Base-by-base conservation (phyloP, 495 filamentous ascomycete species). In the Aspergillus olivimuriae region DNA sequence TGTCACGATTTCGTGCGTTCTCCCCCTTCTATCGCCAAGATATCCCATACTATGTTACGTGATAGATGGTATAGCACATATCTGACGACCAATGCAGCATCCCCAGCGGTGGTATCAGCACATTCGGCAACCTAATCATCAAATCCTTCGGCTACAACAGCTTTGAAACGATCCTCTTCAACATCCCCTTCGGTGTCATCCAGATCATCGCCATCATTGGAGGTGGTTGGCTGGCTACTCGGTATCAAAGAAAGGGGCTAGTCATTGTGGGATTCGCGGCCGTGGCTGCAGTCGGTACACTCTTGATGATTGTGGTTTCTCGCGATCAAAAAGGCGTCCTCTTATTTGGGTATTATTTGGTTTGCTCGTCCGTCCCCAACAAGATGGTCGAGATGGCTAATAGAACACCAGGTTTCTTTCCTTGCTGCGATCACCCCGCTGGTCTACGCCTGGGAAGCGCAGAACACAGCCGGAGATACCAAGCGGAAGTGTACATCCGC, bases 191-290 rank as follows among this genome's bases (percentile, higher is more conserved):
- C 32, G 61, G 61, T 0, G 68, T 61, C 0, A 70, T 76, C 34
- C 72, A 75, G 40, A 45, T 76, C 28, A 33, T 65, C 20, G 48
- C 63, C 0, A 73, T 72, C 20, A 51, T 75, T 12, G 62, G 62
- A 8, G 63, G 64, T 0, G 71, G 66, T 10, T 74, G 65, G 64
- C n/a, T 71, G 2, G 69, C 73, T 7, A 76, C 56, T 2, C 34
- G 42, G 10, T 51, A 44, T 35, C 44, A 51, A 24, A 42, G 34
- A 1, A 57, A 57, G 34, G 55, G 55, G 1, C 22, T 55, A 1
- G 49, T 59, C 1, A 55, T 57, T 37, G 48, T 47, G 3, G 42
- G 41, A 0, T 37, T 55, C 20, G 43, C 51, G 1, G 26, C 43
- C 4, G 18, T 62, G 4, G 28, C 59, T 0, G 38, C 53, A 1